A percentile compares a stretch with the other conserved stretches of the same genome.
Evolutionary conservation across 495 filamentous ascomycete species (phyloP).

Genomic region (Echria macrotheca): DNA sequence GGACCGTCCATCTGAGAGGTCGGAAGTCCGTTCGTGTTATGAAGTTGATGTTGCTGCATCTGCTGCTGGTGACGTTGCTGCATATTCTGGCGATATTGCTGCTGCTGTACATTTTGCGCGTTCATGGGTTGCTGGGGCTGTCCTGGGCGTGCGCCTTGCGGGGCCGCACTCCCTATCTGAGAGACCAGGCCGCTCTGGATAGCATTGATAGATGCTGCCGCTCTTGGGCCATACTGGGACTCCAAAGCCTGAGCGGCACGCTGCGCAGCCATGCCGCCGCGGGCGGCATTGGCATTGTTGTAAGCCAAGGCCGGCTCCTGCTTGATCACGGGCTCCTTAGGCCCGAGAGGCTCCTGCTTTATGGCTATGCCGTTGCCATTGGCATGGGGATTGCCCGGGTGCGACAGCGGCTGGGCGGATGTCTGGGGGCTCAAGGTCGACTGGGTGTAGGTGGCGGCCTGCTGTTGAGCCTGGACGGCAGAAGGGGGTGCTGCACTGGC

Average conservation of each 20-base stretch:
- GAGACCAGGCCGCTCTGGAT: conserved; percentile 33
- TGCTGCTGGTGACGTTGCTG: conserved; percentile 38
- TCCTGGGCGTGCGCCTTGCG: conserved; percentile 23
- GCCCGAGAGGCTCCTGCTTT: conserved; percentile 68
- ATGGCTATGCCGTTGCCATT: conserved; percentile 48
- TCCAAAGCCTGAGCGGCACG: conserved; percentile 64
- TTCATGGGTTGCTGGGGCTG: conserved; percentile 29
- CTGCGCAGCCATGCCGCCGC: conserved; percentile 47
- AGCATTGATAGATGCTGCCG: conserved; percentile 61
- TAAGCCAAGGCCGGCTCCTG: conserved; percentile 30
- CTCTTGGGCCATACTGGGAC: conserved; percentile 63
- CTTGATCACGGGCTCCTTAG: conserved; percentile 34
- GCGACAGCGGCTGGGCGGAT: conserved; percentile 35
- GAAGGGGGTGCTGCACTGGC: conserved; percentile 34
- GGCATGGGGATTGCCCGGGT: conserved; percentile 28
- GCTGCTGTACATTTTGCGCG: conserved; percentile 41
- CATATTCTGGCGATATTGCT: conserved; percentile 25
- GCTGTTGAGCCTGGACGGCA: conserved; percentile 25
- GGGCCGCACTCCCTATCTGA: too few species aligned
- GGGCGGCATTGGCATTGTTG: conserved; percentile 11
- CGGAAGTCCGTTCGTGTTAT: conserved; percentile 36
- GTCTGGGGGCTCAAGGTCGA: conserved; percentile 32
- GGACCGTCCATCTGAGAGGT: conserved; percentile 47
- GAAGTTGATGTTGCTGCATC: conserved; percentile 33
- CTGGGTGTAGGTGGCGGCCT: conserved; percentile 29